phyloP scores from a whole-genome alignment of 2,329 filamentous ascomycete species.

The Ascochyta lentis region DNA sequence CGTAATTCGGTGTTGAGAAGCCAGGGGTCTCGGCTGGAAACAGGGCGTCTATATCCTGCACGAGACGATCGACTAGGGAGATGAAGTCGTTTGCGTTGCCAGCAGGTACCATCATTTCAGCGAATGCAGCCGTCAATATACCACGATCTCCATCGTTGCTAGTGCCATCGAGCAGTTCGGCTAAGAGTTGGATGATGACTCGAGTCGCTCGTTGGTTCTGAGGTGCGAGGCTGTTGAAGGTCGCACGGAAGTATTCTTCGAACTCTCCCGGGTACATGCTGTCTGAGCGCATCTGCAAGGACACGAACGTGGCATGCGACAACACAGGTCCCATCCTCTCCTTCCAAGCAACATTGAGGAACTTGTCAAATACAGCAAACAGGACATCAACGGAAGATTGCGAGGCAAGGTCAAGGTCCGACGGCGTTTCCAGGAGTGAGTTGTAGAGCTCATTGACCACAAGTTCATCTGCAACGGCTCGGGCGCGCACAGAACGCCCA shows the following conservation, averaged over 20 bases:
- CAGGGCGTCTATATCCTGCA: slow-evolving; percentile 88
- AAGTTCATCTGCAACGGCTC: slow-evolving; percentile 75
- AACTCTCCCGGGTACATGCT: slow-evolving; percentile 76
- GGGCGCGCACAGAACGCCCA: slow-evolving; percentile 74
- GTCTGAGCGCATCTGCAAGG: slow-evolving; percentile 70
- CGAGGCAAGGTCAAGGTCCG: slow-evolving; percentile 74
- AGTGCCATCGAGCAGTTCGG: slow-evolving; percentile 86
- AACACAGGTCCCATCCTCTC: slow-evolving; percentile 88
- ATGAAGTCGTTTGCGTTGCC: slow-evolving; percentile 83
- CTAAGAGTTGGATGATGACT: slow-evolving; percentile 82
- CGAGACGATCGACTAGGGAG: slow-evolving; percentile 84
- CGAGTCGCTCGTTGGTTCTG: slow-evolving; percentile 78
- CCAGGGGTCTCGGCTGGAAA: slow-evolving; percentile 70
- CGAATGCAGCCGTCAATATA: slow-evolving; percentile 85
- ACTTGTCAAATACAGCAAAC: slow-evolving; percentile 93
- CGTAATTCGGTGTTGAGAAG: slow-evolving; percentile 58
- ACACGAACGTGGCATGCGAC: slow-evolving; percentile 71
- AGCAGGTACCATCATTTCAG: slow-evolving; percentile 81
- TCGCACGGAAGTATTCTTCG: slow-evolving; percentile 63
- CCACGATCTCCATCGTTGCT: slow-evolving; percentile 91
- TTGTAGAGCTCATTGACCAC: slow-evolving; percentile 91
- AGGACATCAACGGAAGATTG: slow-evolving; percentile 83
- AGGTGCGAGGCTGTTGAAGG: slow-evolving; percentile 60
- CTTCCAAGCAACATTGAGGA: slow-evolving; percentile 84
- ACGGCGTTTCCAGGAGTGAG: slow-evolving; percentile 80